Base-by-base conservation (phyloP, 495 filamentous ascomycete genomes). In the Penicillium angulare region DNA sequence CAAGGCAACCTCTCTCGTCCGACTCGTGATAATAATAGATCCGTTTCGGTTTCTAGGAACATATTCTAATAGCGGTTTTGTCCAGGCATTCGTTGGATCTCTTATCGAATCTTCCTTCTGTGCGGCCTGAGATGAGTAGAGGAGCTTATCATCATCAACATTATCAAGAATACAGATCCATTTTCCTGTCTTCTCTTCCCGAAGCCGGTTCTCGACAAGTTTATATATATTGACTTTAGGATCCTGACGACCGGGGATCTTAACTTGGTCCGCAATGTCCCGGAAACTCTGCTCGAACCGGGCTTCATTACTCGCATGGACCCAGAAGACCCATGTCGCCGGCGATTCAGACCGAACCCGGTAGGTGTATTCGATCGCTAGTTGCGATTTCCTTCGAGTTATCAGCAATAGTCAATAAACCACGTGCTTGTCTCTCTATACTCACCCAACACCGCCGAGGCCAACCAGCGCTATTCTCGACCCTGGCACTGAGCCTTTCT, bases 321-420 rank as follows among this genome's bases (percentile, higher is more conserved):
- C 53, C 77, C 78, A 81, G 54, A 81, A 77, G 7, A 80, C 68
- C 66, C 63, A 76, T 21, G 65, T 76, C 21, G 63, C 43, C 8
- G 68, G 72, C 15, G 58, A 72, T 18, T 74, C 48, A 1, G 15
- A 20, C 52, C 60, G 64, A n/a, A 52, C 47, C 45, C 49, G 59
- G 49, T 76, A 75, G 29, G 53, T 29, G 45, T 74, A 63, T 56
- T 76, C 63, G 36, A 75, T 69, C 10, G 70, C 72, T 17, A 73
- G 55, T 31, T 71, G 65, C 8, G 70, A 63, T 52, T 73, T 74
- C 6, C 71, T 71, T 46, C 17, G 12, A 29, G 17, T 45, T 32
- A 24, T 57, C 1, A 57, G 50, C 18, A 55, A 35, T 40, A 17
- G 18, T n/a, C n/a, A n/a, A 27, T 16, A 18, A 23, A 15, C 13